These are phyloP conservation scores for Decorospora gaudefroyi DNA, from an alignment of 2,329 filamentous ascomycete species.

Conservation along the genomic window DNA sequence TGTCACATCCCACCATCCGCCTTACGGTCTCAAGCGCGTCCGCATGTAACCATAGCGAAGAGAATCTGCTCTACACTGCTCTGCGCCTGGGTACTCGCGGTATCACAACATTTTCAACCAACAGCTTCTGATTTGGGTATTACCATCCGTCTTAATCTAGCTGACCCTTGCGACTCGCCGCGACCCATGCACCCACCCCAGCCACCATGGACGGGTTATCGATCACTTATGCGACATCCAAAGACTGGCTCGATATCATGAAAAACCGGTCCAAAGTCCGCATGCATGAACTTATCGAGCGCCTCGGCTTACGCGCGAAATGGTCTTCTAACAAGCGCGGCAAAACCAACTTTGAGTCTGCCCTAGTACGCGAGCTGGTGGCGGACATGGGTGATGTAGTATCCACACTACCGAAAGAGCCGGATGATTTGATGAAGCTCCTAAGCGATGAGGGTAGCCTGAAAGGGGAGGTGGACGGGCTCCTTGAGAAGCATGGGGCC, in stretches of 20 bases:
- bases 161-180: constrained; percentile 3
- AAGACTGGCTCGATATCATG: constrained; percentile 47
- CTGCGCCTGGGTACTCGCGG: constrained; percentile 4
- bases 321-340: constrained; percentile 48
- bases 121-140: too few relatives aligned
- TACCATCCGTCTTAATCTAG: neutral
- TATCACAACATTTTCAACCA: constrained; percentile 1
- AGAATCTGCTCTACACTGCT: constrained; percentile 20
- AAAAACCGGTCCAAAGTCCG: constrained; percentile 43
- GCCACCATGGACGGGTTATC: constrained; percentile 30
- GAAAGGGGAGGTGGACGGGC: constrained; percentile 35
- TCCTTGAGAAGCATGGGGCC: constrained; percentile 40
- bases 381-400: constrained; percentile 43
- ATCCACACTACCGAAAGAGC: constrained; percentile 40
- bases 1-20: constrained; percentile 5
- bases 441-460: constrained; percentile 38
- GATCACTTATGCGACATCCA: constrained; percentile 39
- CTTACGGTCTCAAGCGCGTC: constrained; percentile 13
- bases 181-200: constrained; percentile 16
- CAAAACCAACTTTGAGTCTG: constrained; percentile 46
- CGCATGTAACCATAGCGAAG: constrained; percentile 20
- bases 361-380: constrained; percentile 42
- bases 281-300: constrained; percentile 47
- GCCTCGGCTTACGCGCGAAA: constrained; percentile 42
- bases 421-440: constrained; percentile 38